These are phyloP conservation scores for Phytophthora palmivora DNA, from an alignment of 352 stramenopile species.

Conservation along the genomic window DNA sequence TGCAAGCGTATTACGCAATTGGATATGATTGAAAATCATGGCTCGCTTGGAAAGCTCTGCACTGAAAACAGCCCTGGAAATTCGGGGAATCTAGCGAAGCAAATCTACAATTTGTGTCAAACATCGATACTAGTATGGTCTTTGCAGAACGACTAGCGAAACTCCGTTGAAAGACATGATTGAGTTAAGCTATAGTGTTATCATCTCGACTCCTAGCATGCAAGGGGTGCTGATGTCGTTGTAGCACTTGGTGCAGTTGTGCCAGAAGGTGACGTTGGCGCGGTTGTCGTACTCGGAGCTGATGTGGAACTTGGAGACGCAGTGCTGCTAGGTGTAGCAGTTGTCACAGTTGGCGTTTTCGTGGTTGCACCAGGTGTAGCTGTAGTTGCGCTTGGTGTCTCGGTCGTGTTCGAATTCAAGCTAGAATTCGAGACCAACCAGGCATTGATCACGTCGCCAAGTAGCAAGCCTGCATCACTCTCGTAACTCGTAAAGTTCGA, in stretches of 20 bases:
- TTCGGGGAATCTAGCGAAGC: too few relatives aligned
- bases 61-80: too few relatives aligned
- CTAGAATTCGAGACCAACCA: slow-evolving; percentile 41
- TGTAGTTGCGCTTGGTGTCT: slow-evolving; percentile 13
- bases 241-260: slow-evolving; percentile 13
- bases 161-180: too few relatives aligned
- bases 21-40: slow-evolving; percentile 20
- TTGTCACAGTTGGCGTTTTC: slow-evolving; percentile 3
- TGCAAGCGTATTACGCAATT: slow-evolving; percentile 22
- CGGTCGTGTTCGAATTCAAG: slow-evolving; percentile 24
- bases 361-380: slow-evolving; percentile 4
- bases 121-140: too few relatives aligned
- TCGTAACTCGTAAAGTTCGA: slow-evolving; percentile 36
- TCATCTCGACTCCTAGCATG: slow-evolving; percentile 29
- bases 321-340: slow-evolving; percentile 1
- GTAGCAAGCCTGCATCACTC: slow-evolving; percentile 33
- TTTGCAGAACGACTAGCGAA: too few relatives aligned
- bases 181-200: too few relatives aligned
- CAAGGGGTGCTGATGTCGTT: slow-evolving; percentile 14
- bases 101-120: too few relatives aligned
- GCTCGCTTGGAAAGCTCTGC: too few relatives aligned
- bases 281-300: neutral
- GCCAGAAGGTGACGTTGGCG: slow-evolving; percentile 6
- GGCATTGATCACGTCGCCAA: slow-evolving; percentile 39
- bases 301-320: slow-evolving; percentile 5